These are phyloP conservation scores for Chytriomyces sp. DNA, from an alignment of 192 early-diverging fungal species.

Conservation along the genomic window DNA sequence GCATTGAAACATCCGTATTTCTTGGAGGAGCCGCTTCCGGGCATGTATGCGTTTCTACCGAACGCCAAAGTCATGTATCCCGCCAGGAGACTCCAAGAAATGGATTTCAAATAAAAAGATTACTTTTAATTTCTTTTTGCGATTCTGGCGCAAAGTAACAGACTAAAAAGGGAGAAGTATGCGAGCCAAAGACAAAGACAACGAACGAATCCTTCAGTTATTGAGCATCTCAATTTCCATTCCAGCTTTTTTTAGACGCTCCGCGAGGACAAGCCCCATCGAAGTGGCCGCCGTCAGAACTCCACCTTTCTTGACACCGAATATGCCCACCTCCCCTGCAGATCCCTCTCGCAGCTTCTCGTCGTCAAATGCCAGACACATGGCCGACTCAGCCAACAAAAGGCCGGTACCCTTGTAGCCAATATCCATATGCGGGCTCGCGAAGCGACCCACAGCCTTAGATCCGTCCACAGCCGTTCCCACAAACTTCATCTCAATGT, in stretches of 20 bases:
- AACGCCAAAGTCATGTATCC: constrained; percentile 10
- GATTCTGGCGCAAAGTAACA: too few relatives aligned
- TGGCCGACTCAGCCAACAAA: constrained; percentile 77
- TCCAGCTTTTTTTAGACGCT: constrained; percentile 64
- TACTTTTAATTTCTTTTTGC: not conserved
- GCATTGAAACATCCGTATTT: constrained; percentile 88
- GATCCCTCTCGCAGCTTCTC: not conserved
- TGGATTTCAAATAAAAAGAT: constrained; percentile 17
- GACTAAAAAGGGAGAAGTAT: too few relatives aligned
- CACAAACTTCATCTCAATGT: constrained; percentile 52
- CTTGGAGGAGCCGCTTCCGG: constrained; percentile 44
- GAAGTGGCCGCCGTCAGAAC: constrained; percentile 78
- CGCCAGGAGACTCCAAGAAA: not conserved
- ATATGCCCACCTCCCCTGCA: constrained; percentile 24
- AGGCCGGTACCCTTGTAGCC: constrained; percentile 82
- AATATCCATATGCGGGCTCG: constrained; percentile 65
- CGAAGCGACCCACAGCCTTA: constrained; percentile 53
- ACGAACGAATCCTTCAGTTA: too few relatives aligned
- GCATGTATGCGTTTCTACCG: constrained; percentile 33
- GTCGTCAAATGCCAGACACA: constrained; percentile 68
- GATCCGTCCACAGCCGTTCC: constrained; percentile 50
- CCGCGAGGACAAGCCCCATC: constrained; percentile 73
- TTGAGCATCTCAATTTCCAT: constrained; percentile 60
- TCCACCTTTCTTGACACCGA: constrained; percentile 64
- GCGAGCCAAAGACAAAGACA: too few relatives aligned